Base-by-base conservation (phyloP, 768 basidiomycete genomes). In the Hericium coralloides region DNA sequence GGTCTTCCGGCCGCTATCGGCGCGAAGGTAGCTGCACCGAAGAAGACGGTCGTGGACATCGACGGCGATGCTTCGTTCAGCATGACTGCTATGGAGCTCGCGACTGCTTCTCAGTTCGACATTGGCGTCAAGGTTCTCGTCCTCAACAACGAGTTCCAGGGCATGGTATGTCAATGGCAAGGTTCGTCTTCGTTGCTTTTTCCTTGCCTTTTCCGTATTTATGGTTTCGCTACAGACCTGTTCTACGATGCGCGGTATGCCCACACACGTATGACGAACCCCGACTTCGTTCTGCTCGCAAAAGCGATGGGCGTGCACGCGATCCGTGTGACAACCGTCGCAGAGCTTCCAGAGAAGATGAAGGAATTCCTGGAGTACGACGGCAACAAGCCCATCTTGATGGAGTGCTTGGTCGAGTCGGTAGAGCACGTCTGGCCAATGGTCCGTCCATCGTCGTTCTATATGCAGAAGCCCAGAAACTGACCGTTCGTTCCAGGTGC, bases 111-210 rank as follows among this genome's bases (percentile, higher is more conserved):
- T 23, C 91, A 95, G 67, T 93, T 81, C 74, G 72, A 81, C 66
- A 97, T 99, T 61, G 95, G 97, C 58, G 92, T 98, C 67, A 99
- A 99, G 74, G 88, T 93, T 41, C 76, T 97, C 62, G 73, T 97
- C 22, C 72, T 98, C 65, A 95, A 97, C 78, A 98, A 97, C 72
- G 92, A 95, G 67, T 97, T 94, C 80, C 95, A 97, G 71, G 97
- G 97, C 55, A 99, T 99, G 97, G 97, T 98, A 12, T 75, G 92
- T 36, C 97, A 99, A 76, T 98, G 95, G 97, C 97, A 98, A 79
- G 92, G 92, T 92, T 58, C 52, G 78, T 67, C 18, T 12, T 41
- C 41, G 23, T 55, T 38, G 23, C 38, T 31, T 20, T 49, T 18
- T 22, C 9, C 25, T 17, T 41, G 22, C 17, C 7, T 31, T 56